These are phyloP conservation scores for Phtheirospermum japonicum DNA, from an alignment of 257 asterid genomes.

Conservation along the genomic window DNA sequence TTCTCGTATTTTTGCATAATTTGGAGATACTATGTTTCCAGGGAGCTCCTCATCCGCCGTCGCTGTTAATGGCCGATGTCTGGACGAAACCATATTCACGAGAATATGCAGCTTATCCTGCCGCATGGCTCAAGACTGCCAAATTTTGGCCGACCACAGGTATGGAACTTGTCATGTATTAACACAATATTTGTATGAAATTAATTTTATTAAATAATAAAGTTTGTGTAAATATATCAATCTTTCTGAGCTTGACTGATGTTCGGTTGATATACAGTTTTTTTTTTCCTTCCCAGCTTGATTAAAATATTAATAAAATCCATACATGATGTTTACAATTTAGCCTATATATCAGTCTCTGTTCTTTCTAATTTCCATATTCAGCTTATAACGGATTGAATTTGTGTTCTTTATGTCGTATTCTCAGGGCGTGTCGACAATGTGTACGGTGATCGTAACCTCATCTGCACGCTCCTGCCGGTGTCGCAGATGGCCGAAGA, in stretches of 20 bases:
- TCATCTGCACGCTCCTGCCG: conserved; percentile 90
- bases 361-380: no score
- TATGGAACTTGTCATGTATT: conserved; percentile 13
- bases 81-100: conserved; percentile 96
- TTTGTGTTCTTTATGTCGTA: not conserved
- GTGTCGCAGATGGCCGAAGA: conserved; percentile 83
- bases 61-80: conserved; percentile 89
- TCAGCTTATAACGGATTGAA: no score
- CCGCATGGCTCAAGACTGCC: conserved; percentile 87
- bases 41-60: conserved; percentile 99
- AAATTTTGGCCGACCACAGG: conserved; percentile 99
- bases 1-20: not conserved
- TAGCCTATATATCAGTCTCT: no score
- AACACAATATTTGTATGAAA: not conserved
- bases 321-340: no score
- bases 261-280: no score
- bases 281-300: no score
- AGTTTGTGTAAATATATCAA: no score
- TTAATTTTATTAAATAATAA: no score
- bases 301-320: no score
- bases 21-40: conserved; percentile 28
- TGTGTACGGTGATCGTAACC: conserved; percentile 96
- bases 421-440: conserved; percentile 88
- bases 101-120: conserved; percentile 97
- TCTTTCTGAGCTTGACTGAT: no score